These are phyloP conservation scores for Kandelia obovata DNA, from an alignment of 345 rosid species.

Conservation along the genomic window DNA sequence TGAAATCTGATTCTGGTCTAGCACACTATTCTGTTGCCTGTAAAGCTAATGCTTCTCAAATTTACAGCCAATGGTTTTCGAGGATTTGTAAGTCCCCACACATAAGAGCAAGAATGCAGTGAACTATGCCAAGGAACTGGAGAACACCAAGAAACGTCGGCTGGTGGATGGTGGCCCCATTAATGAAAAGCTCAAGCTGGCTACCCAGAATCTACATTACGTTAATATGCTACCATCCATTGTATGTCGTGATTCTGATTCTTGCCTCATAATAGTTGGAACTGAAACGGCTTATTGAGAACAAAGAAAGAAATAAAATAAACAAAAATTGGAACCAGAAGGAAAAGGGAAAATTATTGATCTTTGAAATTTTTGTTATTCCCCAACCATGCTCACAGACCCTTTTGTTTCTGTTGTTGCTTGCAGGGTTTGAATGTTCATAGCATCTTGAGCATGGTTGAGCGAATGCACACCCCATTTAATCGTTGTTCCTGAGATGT, in stretches of 20 bases:
- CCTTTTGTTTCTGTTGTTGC: not conserved
- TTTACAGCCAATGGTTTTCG: conserved; percentile 73
- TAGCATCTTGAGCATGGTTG: conserved; percentile 85
- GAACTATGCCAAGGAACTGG: conserved; percentile 63
- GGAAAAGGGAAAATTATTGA: no score
- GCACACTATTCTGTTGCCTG: no score
- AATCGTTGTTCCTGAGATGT: conserved; percentile 42
- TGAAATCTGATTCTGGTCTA: not conserved
- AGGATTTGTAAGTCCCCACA: conserved; percentile 68
- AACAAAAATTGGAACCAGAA: no score
- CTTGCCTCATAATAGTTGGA: not conserved
- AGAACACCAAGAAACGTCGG: conserved; percentile 72
- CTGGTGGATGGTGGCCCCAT: conserved; percentile 74
- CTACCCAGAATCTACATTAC: conserved; percentile 83
- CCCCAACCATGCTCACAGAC: not conserved
- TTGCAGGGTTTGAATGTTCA: conserved; percentile 85
- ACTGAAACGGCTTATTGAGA: no score
- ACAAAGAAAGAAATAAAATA: no score
- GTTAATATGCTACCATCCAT: conserved; percentile 74
- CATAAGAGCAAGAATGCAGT: conserved; percentile 83
- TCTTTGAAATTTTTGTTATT: no score
- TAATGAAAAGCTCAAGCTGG: conserved; percentile 78
- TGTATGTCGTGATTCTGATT: conserved; percentile 43
- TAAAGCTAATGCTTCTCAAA: conserved; percentile 1
- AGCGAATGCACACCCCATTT: conserved; percentile 48